Evolutionary conservation across 1,139 yeast genomes (phyloP).

Genomic region (Suhomyces bokatorum): DNA sequence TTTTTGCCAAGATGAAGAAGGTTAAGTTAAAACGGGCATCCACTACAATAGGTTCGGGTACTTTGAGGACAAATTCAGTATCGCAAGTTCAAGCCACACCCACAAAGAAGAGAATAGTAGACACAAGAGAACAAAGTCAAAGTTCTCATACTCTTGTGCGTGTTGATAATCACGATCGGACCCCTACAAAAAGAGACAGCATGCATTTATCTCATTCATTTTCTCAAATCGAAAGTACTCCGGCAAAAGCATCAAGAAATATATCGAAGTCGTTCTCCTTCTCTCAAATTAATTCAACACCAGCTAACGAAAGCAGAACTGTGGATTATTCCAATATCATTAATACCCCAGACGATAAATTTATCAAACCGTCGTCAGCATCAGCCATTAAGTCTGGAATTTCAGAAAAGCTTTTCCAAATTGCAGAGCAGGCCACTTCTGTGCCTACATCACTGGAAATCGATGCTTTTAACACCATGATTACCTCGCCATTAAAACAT

Average conservation of each 20-base stretch:
- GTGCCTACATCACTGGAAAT: not conserved
- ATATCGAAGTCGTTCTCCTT: not conserved
- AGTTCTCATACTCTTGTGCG: not conserved
- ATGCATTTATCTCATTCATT: not conserved
- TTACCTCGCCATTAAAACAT: constrained; percentile 3
- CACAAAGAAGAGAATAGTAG: constrained; percentile 17
- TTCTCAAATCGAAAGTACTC: constrained; percentile 5
- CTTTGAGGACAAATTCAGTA: constrained; percentile 5
- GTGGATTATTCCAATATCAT: constrained; percentile 3
- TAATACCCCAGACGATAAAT: constrained; percentile 13
- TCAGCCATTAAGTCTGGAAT: constrained; percentile 1
- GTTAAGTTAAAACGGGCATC: constrained; percentile 13
- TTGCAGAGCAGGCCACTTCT: not conserved
- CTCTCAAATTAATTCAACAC: constrained; percentile 6
- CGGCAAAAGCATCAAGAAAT: not conserved
- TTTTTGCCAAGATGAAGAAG: constrained; percentile 33
- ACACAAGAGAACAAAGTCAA: not conserved
- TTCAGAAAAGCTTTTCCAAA: constrained; percentile 5
- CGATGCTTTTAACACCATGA: not conserved
- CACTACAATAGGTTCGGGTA: not conserved
- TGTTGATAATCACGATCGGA: not conserved
- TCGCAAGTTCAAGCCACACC: constrained; percentile 30
- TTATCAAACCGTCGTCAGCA: constrained; percentile 3
- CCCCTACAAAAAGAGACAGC: not conserved
- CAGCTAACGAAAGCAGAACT: constrained; percentile 6